Evolutionary conservation across 257 asterid genomes (phyloP).

Genomic region (Salvia rosmarinus): DNA sequence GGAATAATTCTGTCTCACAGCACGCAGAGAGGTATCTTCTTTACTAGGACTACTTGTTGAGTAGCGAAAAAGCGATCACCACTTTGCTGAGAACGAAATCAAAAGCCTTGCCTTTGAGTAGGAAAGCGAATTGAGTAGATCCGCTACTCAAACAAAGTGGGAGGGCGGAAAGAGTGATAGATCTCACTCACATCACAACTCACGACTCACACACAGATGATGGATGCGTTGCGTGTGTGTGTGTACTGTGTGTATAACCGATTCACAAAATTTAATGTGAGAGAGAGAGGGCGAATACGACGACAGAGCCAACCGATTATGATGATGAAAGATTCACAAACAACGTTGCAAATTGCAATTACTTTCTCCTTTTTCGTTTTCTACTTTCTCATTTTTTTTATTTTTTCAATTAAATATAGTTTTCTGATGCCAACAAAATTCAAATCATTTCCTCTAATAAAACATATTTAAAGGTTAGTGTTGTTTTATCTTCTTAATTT

Average conservation of each 20-base stretch:
- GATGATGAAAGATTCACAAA: constrained; percentile 28
- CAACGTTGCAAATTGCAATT: constrained; percentile 17
- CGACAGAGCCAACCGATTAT: constrained; percentile 34
- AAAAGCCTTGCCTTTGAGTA: not conserved
- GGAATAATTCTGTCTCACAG: not conserved
- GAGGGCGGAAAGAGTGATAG: constrained; percentile 17
- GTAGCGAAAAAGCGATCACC: not conserved
- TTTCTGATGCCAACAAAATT: not conserved
- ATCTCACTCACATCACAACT: constrained; percentile 32
- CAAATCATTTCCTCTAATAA: not conserved
- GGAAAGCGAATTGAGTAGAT: constrained; percentile 25
- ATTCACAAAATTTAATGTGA: constrained; percentile 19
- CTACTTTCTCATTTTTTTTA: not conserved
- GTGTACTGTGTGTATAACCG: not conserved
- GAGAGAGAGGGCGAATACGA: constrained; percentile 29
- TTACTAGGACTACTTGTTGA: not conserved
- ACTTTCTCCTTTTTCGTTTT: not conserved
- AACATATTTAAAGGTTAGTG: no score
- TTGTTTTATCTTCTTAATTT: no score
- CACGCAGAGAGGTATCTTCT: not conserved
- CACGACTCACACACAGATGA: not conserved
- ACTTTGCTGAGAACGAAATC: constrained; percentile 13
- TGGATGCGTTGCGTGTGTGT: not conserved
- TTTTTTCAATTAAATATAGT: not conserved
- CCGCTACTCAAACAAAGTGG: constrained; percentile 17